phyloP scores from a whole-genome alignment of 495 filamentous ascomycete genomes.

The Staphylotrichum longicolle region DNA sequence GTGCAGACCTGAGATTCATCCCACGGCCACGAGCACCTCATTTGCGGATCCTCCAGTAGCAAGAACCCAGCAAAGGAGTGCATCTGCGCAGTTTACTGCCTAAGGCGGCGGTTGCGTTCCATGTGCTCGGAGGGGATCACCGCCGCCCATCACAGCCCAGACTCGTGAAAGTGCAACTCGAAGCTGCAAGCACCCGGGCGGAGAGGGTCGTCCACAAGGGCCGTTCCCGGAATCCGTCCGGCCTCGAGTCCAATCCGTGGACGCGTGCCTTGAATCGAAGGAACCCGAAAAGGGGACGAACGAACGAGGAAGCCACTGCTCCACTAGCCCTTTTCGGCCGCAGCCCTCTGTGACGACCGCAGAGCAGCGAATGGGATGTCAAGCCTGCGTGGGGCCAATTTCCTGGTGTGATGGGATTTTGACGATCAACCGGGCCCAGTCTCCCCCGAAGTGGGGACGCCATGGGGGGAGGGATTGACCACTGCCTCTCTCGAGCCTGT shows the following conservation, averaged over 20 bases:
- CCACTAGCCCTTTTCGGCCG: constrained; percentile 26
- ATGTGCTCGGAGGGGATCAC: no score
- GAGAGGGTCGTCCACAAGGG: background rate
- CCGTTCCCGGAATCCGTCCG: background rate
- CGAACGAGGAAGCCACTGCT: constrained; percentile 1
- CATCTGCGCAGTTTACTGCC: no score
- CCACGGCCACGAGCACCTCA: no score
- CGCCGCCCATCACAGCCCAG: no score
- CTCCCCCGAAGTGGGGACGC: constrained; percentile 4
- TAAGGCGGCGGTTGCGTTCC: no score
- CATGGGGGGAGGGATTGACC: background rate
- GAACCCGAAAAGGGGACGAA: constrained; percentile 25
- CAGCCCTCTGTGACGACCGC: constrained; percentile 28
- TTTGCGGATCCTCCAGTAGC: no score
- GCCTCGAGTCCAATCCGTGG: background rate
- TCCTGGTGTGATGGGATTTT: constrained; percentile 35
- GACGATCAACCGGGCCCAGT: constrained; percentile 28
- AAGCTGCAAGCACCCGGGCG: constrained; percentile 17
- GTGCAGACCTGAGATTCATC: no score
- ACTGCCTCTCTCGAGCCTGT: background rate
- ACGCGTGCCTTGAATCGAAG: background rate
- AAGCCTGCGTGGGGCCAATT: constrained; percentile 30
- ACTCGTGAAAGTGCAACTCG: constrained; percentile 14
- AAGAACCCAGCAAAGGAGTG: no score
- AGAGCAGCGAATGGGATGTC: constrained; percentile 31